Evolutionary conservation across 129 eudicot genomes (phyloP).

Genomic region (Tagetes patula): DNA sequence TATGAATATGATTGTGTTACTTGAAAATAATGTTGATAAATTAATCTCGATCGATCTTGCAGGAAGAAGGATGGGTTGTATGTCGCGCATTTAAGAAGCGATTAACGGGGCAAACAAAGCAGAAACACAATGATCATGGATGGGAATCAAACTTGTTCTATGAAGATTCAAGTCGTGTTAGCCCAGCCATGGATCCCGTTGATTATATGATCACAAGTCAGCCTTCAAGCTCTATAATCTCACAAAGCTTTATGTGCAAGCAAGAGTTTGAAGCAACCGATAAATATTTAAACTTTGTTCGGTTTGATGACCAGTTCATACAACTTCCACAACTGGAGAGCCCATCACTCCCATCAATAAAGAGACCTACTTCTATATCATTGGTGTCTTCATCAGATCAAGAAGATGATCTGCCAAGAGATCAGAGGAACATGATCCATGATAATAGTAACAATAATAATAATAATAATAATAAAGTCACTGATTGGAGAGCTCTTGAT

Average conservation of each 20-base stretch:
- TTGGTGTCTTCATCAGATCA: slow-evolving; percentile 34
- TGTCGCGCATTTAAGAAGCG: slow-evolving; percentile 94
- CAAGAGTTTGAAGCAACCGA: slow-evolving; percentile 58
- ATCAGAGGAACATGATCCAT: slow-evolving; percentile 6
- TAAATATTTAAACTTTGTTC: slow-evolving; percentile 32
- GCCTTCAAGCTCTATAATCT: slow-evolving; percentile 30
- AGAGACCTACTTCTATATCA: slow-evolving; percentile 46
- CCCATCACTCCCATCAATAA: slow-evolving; percentile 56
- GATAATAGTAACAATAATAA: slow-evolving; percentile 12
- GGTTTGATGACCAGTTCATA: slow-evolving; percentile 44
- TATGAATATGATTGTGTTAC: background rate
- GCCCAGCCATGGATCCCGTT: slow-evolving; percentile 43
- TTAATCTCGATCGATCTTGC: slow-evolving; percentile 13
- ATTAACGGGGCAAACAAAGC: slow-evolving; percentile 58
- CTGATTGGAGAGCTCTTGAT: slow-evolving; percentile 95
- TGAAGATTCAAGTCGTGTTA: slow-evolving; percentile 50
- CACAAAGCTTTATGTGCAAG: slow-evolving; percentile 62
- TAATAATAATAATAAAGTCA: slow-evolving; percentile 33
- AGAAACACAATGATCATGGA: slow-evolving; percentile 25
- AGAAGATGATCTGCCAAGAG: slow-evolving; percentile 28
- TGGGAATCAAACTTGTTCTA: slow-evolving; percentile 70
- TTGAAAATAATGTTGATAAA: background rate
- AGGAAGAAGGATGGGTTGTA: slow-evolving; percentile 99
- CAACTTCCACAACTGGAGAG: slow-evolving; percentile 89
- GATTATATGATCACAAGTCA: slow-evolving; percentile 49